Evolutionary conservation across 2,329 filamentous ascomycete genomes (phyloP).

Genomic region (Apiospora hydei): DNA sequence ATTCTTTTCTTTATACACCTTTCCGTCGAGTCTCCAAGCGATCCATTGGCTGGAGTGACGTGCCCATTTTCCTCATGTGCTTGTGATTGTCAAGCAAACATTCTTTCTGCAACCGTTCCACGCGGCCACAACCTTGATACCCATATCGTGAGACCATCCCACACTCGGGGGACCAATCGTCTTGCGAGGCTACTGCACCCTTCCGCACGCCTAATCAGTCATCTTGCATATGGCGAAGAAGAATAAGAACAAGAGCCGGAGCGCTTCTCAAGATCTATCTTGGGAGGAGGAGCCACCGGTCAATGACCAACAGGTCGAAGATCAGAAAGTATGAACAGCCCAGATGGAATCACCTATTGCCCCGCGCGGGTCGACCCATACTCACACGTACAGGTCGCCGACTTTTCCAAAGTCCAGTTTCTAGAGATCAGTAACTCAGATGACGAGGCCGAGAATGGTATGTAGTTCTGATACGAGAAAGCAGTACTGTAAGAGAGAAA

Average conservation of each 20-base stretch:
- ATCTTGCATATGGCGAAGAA: constrained; percentile 27
- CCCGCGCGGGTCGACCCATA: constrained; percentile 26
- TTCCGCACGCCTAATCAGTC: constrained; percentile 24
- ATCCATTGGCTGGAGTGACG: constrained; percentile 17
- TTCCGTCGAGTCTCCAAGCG: constrained; percentile 1
- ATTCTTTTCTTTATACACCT: constrained; percentile 18
- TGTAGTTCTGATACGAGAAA: constrained; percentile 15
- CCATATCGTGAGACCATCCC: constrained; percentile 26
- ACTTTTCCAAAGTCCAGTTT: constrained; percentile 30
- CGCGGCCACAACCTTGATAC: constrained; percentile 25
- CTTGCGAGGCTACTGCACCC: constrained; percentile 22
- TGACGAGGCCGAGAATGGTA: constrained; percentile 29
- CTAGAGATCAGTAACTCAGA: constrained; percentile 22
- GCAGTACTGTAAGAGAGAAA: not conserved
- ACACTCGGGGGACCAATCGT: constrained; percentile 24
- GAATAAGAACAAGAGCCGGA: constrained; percentile 21
- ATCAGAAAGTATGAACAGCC: constrained; percentile 29
- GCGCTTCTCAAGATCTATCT: constrained; percentile 19
- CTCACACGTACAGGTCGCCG: constrained; percentile 31
- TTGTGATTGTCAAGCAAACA: constrained; percentile 6
- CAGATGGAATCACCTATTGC: constrained; percentile 28
- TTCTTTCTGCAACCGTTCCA: constrained; percentile 19
- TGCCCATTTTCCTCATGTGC: constrained; percentile 4
- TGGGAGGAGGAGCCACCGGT: constrained; percentile 23
- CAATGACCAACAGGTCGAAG: constrained; percentile 24